These are phyloP conservation scores for Wickerhamiella azymoides DNA, from an alignment of 805 yeast species.

Conservation along the genomic window DNA sequence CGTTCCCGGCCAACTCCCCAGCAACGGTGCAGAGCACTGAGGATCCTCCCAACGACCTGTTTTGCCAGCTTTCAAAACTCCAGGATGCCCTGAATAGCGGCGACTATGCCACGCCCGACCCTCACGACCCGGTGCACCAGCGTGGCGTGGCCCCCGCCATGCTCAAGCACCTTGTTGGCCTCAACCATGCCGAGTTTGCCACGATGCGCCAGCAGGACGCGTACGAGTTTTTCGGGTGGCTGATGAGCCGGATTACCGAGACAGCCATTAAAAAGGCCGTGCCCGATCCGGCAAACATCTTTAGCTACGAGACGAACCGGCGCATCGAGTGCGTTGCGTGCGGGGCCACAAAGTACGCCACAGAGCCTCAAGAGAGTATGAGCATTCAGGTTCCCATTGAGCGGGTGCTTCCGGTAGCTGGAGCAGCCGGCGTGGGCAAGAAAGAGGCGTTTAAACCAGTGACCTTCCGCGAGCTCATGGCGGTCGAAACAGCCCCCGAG, in stretches of 20 bases:
- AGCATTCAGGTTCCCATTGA: constrained; percentile 44
- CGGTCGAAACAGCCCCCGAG: constrained; percentile 34
- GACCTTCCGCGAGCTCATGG: constrained; percentile 37
- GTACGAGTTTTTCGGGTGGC: constrained; percentile 65
- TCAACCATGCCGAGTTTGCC: constrained; percentile 65
- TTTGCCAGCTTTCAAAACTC: constrained; percentile 64
- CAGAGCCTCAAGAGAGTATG: constrained; percentile 47
- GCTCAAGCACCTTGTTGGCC: constrained; percentile 66
- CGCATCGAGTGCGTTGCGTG: constrained; percentile 49
- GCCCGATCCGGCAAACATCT: constrained; percentile 36
- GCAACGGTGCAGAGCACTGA: constrained; percentile 27
- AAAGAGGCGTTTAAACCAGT: constrained; percentile 32
- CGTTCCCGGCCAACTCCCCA: constrained; percentile 18
- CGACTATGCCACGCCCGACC: constrained; percentile 45
- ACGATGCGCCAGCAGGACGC: constrained; percentile 93
- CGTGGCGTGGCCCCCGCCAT: constrained; percentile 63
- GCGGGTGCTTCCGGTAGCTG: too few species aligned
- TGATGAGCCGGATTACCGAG: constrained; percentile 44
- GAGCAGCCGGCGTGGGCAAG: constrained; percentile 17
- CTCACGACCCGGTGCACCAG: constrained; percentile 35
- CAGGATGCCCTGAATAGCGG: constrained; percentile 71
- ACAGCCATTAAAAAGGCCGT: constrained; percentile 12
- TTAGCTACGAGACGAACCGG: constrained; percentile 53
- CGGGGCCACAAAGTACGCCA: constrained; percentile 41
- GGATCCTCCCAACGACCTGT: constrained; percentile 44